Evolutionary conservation across 2,329 filamentous ascomycete species (phyloP).

Genomic region (Aspergillus pseudotamarii): DNA sequence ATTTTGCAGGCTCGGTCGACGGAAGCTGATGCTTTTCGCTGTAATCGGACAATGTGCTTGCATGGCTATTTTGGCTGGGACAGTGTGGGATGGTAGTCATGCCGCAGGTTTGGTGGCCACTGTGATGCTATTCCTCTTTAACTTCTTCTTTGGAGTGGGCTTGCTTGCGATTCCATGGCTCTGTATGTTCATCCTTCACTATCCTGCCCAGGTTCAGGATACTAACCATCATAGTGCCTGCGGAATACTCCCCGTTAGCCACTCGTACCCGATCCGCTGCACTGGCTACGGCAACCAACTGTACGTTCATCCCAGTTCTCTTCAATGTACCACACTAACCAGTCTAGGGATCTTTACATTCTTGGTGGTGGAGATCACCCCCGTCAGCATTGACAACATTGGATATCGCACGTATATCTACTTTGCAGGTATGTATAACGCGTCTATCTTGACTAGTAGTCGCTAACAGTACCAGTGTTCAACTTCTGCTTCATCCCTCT

Average conservation of each 20-base stretch:
- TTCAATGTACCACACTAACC: conserved; percentile 10
- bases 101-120: conserved; percentile 47
- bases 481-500: conserved; percentile 55
- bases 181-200: conserved; percentile 20
- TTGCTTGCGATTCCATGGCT: conserved; percentile 50
- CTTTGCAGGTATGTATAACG: conserved; percentile 33
- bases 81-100: conserved; percentile 43
- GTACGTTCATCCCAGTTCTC: conserved; percentile 1
- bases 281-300: conserved; percentile 55
- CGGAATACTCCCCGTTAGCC: conserved; percentile 50
- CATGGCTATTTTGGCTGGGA: conserved; percentile 52
- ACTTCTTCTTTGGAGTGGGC: conserved; percentile 57
- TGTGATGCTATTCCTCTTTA: conserved; percentile 58
- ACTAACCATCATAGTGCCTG: conserved; percentile 36
- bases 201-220: conserved; percentile 26
- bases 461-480: conserved; percentile 33
- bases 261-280: conserved; percentile 55
- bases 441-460: background rate
- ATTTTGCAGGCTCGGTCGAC: conserved; percentile 47
- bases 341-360: conserved; percentile 49
- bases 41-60: conserved; percentile 54
- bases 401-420: conserved; percentile 49
- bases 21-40: conserved; percentile 63
- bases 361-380: conserved; percentile 50
- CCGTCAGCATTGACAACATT: conserved; percentile 45